Evolutionary conservation across 1,284 basidiomycete species (phyloP), one percentile per base, ranked within the genome.

Genomic region (Paramarasmius palmivorus): DNA sequence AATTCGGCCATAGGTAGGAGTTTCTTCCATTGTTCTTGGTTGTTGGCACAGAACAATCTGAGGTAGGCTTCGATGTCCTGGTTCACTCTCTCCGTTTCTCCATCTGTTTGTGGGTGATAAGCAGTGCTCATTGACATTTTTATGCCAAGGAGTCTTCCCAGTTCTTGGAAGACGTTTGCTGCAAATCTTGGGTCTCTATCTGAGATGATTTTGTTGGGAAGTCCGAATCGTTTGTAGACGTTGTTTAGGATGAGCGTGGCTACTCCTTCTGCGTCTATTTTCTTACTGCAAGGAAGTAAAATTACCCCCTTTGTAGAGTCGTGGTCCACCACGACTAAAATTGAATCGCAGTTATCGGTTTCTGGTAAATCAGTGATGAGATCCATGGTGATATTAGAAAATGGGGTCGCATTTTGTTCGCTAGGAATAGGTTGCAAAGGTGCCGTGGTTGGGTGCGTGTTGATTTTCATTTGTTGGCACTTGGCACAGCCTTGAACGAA

Each of bases 21-120:
- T n/a, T n/a, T n/a, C n/a, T n/a, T n/a, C n/a, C n/a, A n/a, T n/a
- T n/a, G n/a, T n/a, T n/a, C n/a, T n/a, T n/a, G n/a, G n/a, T 4
- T 37, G 36, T 14, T 37, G 4, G 36, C 36, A 25, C 44, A 46
- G 7, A 46, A 46, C 23, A 46, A 14, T 4, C 4, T 19, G 3
- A 46, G 44, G 10, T 46, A 46, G 4, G 25, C 25, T 26, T 46
- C 44, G 3, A 46, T 4, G 3, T 46, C 44, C 7, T 46, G 44
- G 23, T 26, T 26, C 3, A 46, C 23, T 29, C 10, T n/a, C 14
- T n/a, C n/a, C n/a, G n/a, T n/a, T n/a, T n/a, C n/a, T n/a, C n/a
- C n/a, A n/a, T n/a, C n/a, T n/a, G n/a, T 46, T 25, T 46, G 44
- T 2, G 44, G 44, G 25, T 25, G 44, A 46, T 46, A 46, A 25